Conservation (phyloP, 495 filamentous ascomycete genomes). For the Aspergillus asperescens region DNA sequence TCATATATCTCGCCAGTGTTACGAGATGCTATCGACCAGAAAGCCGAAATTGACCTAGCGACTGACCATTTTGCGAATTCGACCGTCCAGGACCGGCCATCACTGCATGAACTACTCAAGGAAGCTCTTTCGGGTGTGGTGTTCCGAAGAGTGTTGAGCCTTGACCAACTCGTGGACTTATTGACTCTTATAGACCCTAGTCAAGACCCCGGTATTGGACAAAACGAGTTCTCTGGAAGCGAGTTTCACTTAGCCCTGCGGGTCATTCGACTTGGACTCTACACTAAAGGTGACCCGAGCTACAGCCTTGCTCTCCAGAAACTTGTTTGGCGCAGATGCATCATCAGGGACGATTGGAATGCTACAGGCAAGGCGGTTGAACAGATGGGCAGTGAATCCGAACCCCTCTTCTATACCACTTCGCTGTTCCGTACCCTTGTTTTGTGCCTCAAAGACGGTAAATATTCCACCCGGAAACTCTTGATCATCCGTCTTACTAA, state of each 20-base stretch:
- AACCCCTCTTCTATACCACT: slow-evolving; percentile 26
- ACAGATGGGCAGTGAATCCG: slow-evolving; percentile 21
- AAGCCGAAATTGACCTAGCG: slow-evolving; percentile 68
- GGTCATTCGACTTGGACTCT: slow-evolving; percentile 54
- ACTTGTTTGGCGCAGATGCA: slow-evolving; percentile 79
- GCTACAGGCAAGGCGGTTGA: slow-evolving; percentile 36
- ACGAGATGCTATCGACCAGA: slow-evolving; percentile 64
- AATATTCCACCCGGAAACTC: slow-evolving; percentile 1
- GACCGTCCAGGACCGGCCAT: slow-evolving; percentile 54
- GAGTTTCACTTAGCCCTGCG: slow-evolving; percentile 70
- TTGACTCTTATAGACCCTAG: slow-evolving; percentile 63
- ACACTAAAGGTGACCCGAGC: slow-evolving; percentile 42
- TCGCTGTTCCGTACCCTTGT: slow-evolving; percentile 30
- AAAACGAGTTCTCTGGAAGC: slow-evolving; percentile 36
- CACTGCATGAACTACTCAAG: slow-evolving; percentile 58
- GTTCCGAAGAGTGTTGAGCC: slow-evolving; percentile 58
- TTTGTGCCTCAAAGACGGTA: slow-evolving; percentile 33
- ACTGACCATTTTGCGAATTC: slow-evolving; percentile 59
- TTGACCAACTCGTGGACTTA: slow-evolving; percentile 68
- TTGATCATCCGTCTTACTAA: slow-evolving; percentile 15
- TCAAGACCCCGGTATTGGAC: slow-evolving; percentile 25
- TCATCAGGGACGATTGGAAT: slow-evolving; percentile 73
- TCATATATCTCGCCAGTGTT: slow-evolving; percentile 52
- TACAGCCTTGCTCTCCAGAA: slow-evolving; percentile 54
- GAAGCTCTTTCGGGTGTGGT: slow-evolving; percentile 61